Conservation (phyloP, 2,329 filamentous ascomycete genomes). For the Neoarthrinium moseri region DNA sequence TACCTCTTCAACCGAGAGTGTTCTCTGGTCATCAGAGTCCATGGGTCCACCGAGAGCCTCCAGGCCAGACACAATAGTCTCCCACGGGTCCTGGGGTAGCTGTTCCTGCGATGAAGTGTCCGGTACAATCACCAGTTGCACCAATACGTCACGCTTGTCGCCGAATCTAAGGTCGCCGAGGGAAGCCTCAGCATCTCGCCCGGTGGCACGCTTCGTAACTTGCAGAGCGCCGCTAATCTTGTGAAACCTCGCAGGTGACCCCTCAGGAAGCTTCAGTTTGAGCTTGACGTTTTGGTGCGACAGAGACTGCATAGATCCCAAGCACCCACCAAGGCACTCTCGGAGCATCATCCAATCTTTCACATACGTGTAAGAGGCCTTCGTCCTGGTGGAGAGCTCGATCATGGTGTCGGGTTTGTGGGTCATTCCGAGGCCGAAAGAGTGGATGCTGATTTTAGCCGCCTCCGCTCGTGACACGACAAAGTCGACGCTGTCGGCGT, state of each 20-base stretch:
- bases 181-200: constrained; percentile 88
- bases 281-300: constrained; percentile 99
- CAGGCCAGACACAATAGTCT: constrained; percentile 91
- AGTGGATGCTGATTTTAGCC: constrained; percentile 95
- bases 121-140: constrained; percentile 88
- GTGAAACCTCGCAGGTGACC: constrained; percentile 95
- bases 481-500: constrained; percentile 94
- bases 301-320: constrained; percentile 86
- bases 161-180: constrained; percentile 92
- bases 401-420: constrained; percentile 99
- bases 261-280: constrained; percentile 89
- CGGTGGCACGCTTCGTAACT: constrained; percentile 93
- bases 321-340: constrained; percentile 89
- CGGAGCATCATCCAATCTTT: constrained; percentile 99
- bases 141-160: constrained; percentile 89
- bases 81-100: constrained; percentile 91
- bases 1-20: constrained; percentile 87
- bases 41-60: constrained; percentile 87
- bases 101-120: constrained; percentile 82
- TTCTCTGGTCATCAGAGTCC: constrained; percentile 81
- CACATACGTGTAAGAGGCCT: constrained; percentile 96
- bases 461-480: constrained; percentile 95
- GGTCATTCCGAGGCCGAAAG: constrained; percentile 92
- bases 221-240: constrained; percentile 97
- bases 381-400: constrained; percentile 90